Conservation (phyloP, 1,284 basidiomycete species). For the Blastosporella zonata region DNA sequence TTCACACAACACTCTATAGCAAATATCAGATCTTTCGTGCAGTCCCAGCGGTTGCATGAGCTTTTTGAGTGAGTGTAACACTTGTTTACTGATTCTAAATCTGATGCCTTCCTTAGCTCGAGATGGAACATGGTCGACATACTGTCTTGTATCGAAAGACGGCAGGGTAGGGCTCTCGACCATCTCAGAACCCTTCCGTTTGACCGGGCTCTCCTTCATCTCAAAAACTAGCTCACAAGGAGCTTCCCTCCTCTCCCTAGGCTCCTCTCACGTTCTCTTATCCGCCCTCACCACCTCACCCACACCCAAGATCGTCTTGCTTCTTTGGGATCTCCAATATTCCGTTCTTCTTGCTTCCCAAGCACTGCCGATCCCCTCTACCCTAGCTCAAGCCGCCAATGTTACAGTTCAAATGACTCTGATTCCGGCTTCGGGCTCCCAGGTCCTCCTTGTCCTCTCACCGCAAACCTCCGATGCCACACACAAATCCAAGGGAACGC, state of each 20-base stretch:
- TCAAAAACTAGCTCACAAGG: conserved; percentile 24
- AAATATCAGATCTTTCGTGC: conserved; percentile 38
- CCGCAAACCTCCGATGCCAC: conserved; percentile 24
- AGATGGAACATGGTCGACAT: conserved; percentile 46
- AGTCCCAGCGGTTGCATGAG: conserved; percentile 48
- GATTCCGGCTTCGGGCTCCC: conserved; percentile 34
- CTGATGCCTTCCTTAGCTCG: conserved; percentile 28
- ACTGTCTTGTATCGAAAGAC: conserved; percentile 33
- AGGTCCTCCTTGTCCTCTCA: conserved; percentile 55
- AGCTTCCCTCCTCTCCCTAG: conserved; percentile 50
- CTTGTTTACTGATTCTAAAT: background rate
- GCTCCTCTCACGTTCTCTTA: conserved; percentile 64
- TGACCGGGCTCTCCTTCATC: conserved; percentile 37
- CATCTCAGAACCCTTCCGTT: conserved; percentile 36
- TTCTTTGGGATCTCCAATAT: conserved; percentile 74
- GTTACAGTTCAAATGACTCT: conserved; percentile 33
- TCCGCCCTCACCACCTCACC: conserved; percentile 41
- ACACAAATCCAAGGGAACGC: conserved; percentile 22
- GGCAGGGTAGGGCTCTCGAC: conserved; percentile 25
- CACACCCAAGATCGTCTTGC: conserved; percentile 50
- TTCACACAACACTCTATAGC: conserved; percentile 18
- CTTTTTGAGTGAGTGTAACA: conserved; percentile 42
- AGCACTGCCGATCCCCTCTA: conserved; percentile 48
- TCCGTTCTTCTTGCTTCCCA: conserved; percentile 61
- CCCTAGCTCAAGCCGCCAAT: conserved; percentile 37